Evolutionary conservation across 805 yeast genomes (phyloP).

Genomic region (Kodamaea neixiangensis): DNA sequence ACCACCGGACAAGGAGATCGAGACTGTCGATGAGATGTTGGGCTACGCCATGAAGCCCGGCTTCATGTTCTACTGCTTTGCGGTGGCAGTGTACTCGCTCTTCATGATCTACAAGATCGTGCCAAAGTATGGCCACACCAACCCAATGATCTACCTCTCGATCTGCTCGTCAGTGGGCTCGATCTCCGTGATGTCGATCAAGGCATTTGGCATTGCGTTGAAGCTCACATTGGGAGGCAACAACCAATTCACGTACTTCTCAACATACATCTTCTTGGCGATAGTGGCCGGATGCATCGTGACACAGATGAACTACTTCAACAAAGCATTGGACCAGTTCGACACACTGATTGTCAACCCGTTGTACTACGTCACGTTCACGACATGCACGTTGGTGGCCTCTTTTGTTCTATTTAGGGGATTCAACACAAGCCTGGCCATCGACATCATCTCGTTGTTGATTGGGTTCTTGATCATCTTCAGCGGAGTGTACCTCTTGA

Average conservation of each 20-base stretch:
- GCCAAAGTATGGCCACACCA: slow-evolving; percentile 74
- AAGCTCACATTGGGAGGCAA: slow-evolving; percentile 82
- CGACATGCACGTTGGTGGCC: slow-evolving; percentile 83
- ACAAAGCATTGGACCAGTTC: slow-evolving; percentile 90
- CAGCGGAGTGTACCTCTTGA: slow-evolving; percentile 81
- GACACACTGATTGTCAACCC: slow-evolving; percentile 93
- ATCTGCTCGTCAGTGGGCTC: slow-evolving; percentile 91
- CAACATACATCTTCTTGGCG: slow-evolving; percentile 77
- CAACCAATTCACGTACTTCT: slow-evolving; percentile 82
- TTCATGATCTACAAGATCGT: slow-evolving; percentile 84
- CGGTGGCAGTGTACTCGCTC: slow-evolving; percentile 66
- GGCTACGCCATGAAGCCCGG: slow-evolving; percentile 77
- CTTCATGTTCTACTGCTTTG: slow-evolving; percentile 63
- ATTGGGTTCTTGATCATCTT: slow-evolving; percentile 87
- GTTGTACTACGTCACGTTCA: slow-evolving; percentile 85
- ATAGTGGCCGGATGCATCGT: slow-evolving; percentile 81
- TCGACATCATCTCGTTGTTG: slow-evolving; percentile 76
- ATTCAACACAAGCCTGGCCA: slow-evolving; percentile 79
- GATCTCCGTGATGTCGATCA: slow-evolving; percentile 86
- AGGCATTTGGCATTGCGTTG: slow-evolving; percentile 90
- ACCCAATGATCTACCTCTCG: slow-evolving; percentile 87
- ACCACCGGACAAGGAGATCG: slow-evolving; percentile 88
- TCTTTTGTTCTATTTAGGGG: slow-evolving; percentile 85
- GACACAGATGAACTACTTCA: slow-evolving; percentile 92
- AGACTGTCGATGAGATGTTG: slow-evolving; percentile 85